Evolutionary conservation across 2,329 filamentous ascomycete genomes (phyloP).

Genomic region (Neofusicoccum sp.): DNA sequence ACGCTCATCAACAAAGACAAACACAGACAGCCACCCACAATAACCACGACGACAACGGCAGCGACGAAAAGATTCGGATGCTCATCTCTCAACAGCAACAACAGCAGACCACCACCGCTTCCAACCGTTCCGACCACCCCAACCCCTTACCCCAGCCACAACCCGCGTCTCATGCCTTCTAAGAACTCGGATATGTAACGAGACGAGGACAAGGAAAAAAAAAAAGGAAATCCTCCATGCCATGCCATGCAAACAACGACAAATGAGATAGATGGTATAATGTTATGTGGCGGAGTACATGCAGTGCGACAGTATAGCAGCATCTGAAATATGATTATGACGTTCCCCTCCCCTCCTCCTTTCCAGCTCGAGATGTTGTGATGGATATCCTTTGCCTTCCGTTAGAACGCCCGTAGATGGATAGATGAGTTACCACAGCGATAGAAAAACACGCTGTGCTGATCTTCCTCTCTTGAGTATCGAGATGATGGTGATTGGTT

Average conservation of each 20-base stretch:
- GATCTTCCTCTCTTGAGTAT: background rate
- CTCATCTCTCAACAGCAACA: conserved; percentile 3
- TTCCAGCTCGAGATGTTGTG: background rate
- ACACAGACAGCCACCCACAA: background rate
- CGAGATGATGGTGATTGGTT: background rate
- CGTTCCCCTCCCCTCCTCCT: background rate
- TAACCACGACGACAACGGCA: background rate
- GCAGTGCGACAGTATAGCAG: background rate
- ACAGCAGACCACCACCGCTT: background rate
- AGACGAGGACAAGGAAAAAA: background rate
- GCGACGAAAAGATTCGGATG: conserved; percentile 5
- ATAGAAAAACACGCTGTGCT: background rate
- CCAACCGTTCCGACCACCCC: background rate
- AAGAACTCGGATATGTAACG: background rate
- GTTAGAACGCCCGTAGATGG: background rate
- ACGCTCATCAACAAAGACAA: conserved; percentile 6
- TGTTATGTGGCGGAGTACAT: conserved; percentile 9
- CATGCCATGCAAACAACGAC: conserved; percentile 13
- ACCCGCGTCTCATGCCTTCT: background rate
- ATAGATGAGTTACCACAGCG: background rate
- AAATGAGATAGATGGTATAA: conserved; percentile 2
- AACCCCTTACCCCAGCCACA: background rate
- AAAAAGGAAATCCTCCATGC: conserved; percentile 1
- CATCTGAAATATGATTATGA: background rate
- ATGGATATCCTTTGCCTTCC: background rate